Percentiles rank a stretch among this genome's conserved stretches.
These are phyloP conservation scores for Penicillium freii DNA, from an alignment of 2,329 filamentous ascomycete genomes.

Conservation along the genomic window DNA sequence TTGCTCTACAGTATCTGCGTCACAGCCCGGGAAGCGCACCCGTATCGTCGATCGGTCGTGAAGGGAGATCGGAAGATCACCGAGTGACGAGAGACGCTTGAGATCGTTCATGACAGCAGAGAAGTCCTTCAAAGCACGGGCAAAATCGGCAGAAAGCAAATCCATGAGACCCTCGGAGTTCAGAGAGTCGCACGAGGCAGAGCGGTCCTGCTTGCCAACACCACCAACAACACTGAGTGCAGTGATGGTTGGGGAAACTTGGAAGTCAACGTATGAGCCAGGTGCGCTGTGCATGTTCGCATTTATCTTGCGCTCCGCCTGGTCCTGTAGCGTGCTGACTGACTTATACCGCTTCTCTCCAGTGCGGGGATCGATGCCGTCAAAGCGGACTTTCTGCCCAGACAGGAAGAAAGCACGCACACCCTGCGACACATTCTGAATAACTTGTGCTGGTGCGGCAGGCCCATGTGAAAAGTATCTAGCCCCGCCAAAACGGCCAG, in stretches of 20 bases:
- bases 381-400: conserved; percentile 82
- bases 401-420: conserved; percentile 90
- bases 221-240: conserved; percentile 69
- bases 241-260: conserved; percentile 83
- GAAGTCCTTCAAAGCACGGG: conserved; percentile 79
- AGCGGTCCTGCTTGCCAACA: conserved; percentile 28
- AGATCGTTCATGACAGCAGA: conserved; percentile 77
- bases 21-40: conserved; percentile 87
- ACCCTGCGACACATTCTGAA: conserved; percentile 92
- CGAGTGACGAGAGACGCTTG: conserved; percentile 70
- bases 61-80: conserved; percentile 78
- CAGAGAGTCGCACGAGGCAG: conserved; percentile 55
- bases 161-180: conserved; percentile 83
- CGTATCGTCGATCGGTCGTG: conserved; percentile 66
- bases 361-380: conserved; percentile 65
- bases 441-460: conserved; percentile 79
- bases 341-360: conserved; percentile 78
- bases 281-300: conserved; percentile 53
- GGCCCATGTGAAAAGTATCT: conserved; percentile 90
- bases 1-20: conserved; percentile 74
- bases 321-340: conserved; percentile 71
- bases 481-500: conserved; percentile 66
- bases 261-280: conserved; percentile 86
- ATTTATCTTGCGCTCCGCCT: conserved; percentile 67
- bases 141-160: conserved; percentile 82